Percentiles rank a stretch among this genome's conserved stretches.
Conservation (phyloP, 1,139 yeast species). For the Blastobotrys buckinghamii region DNA sequence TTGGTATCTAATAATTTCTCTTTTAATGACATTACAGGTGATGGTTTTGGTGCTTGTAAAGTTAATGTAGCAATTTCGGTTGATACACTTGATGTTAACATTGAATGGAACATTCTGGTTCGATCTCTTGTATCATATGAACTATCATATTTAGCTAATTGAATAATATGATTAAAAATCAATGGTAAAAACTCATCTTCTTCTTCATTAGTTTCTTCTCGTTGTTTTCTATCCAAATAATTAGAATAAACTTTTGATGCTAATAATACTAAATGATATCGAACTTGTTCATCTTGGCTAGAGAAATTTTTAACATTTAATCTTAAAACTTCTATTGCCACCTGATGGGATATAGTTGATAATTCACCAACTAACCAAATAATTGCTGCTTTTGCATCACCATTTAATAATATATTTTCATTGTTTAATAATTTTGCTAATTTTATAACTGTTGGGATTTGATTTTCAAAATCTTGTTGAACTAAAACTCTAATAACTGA, state of each 20-base stretch:
- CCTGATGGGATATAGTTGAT: constrained; percentile 37
- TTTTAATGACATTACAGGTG: constrained; percentile 30
- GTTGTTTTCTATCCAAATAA: constrained; percentile 39
- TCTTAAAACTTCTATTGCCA: constrained; percentile 78
- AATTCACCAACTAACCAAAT: constrained; percentile 92
- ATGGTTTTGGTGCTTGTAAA: constrained; percentile 76
- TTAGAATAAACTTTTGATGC: constrained; percentile 68
- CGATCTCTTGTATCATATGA: constrained; percentile 80
- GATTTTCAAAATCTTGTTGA: constrained; percentile 50
- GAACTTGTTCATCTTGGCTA: constrained; percentile 50
- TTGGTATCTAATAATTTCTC: constrained; percentile 10
- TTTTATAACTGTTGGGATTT: constrained; percentile 39
- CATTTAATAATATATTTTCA: constrained; percentile 17
- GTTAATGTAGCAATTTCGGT: constrained; percentile 61
- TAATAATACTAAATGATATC: constrained; percentile 65
- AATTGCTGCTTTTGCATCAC: constrained; percentile 68
- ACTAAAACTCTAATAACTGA: constrained; percentile 67
- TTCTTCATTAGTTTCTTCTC: constrained; percentile 11
- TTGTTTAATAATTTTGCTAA: constrained; percentile 33
- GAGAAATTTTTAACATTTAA: constrained; percentile 51
- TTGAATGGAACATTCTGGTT: constrained; percentile 63
- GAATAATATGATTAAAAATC: constrained; percentile 53
- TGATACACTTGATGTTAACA: constrained; percentile 34
- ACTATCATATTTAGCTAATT: constrained; percentile 66
- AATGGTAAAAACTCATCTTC: constrained; percentile 45